Evolutionary conservation across 345 rosid genomes (phyloP), one percentile per base, ranked within the genome.

Genomic region (Heritiera littoralis): DNA sequence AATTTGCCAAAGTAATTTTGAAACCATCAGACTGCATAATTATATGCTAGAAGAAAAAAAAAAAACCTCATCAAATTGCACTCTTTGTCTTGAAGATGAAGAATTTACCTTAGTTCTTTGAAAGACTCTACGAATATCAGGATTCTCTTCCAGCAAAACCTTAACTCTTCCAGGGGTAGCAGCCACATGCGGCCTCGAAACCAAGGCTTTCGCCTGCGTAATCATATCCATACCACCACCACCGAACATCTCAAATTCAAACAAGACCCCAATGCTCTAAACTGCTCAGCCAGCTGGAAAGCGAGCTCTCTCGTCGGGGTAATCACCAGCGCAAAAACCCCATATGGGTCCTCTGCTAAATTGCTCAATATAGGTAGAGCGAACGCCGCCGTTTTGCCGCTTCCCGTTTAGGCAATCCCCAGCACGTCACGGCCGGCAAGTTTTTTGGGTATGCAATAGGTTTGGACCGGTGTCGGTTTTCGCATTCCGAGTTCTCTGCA

Each of bases 231-330:
- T 91, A 3, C 97, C 98, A 96, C 97, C 66, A 96, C 92, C 60
- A 94, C 98, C 43, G 89, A 77, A 64, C 97, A 91, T 68, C 97
- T 84, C 83, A 96, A 64, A 61, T 96, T 92, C 87, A 96, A 75
- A 74, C 92, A 86, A 30, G 97, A 92, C n/a, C 99, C 99, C 79
- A 96, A 82, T 0, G 97, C 99, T 68, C 83, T 86, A 32, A 96
- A 94, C 88, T 96, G 98, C 85, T 96, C 99, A 2, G 99, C 98
- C 86, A 96, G 76, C 87, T 96, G 97, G 55, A 83, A 92, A 5
- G 99, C 98, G 48, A 96, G 87, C 87, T 96, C 99, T 80, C 99
- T 86, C 10, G 99, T 94, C 1, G 99, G 99, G n/a, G 98, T 94
- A 54, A 96, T 83, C 79, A 91, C 94, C 63, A 96, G 83, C 1